Conservation (phyloP, 208 protist genomes). For the Crithidia expoeki region DNA sequence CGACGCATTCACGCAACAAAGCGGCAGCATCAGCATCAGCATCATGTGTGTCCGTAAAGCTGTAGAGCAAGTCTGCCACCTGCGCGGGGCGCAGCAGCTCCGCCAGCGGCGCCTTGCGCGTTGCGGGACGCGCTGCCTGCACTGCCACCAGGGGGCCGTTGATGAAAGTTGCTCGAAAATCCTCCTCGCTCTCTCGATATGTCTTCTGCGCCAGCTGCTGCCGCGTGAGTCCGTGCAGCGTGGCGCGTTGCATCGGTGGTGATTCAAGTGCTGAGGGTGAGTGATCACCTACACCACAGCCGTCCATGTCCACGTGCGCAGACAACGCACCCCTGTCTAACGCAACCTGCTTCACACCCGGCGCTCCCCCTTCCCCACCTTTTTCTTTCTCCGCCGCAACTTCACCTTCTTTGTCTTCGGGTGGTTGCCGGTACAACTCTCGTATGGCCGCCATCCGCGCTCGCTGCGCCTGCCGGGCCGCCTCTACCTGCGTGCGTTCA, state of each 20-base stretch:
- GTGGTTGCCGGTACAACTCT: constrained; percentile 17
- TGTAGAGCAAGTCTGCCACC: constrained; percentile 38
- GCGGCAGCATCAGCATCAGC: not conserved
- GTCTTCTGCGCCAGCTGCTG: constrained; percentile 37
- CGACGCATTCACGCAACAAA: too few relatives aligned
- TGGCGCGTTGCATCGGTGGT: not conserved
- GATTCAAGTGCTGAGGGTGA: not conserved
- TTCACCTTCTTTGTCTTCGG: not conserved
- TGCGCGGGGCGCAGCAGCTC: constrained; percentile 33
- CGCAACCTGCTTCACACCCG: too few relatives aligned
- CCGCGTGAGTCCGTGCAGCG: constrained; percentile 18
- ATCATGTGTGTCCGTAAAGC: not conserved
- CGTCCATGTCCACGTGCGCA: too few relatives aligned
- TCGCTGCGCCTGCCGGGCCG: constrained; percentile 9
- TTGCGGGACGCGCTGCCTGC: not conserved
- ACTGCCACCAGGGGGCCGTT: constrained; percentile 36
- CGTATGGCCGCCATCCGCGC: constrained; percentile 20
- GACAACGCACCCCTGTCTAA: not conserved
- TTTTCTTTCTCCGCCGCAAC: not conserved
- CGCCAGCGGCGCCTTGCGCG: constrained; percentile 4
- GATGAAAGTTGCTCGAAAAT: constrained; percentile 39
- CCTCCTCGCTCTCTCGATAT: constrained; percentile 30
- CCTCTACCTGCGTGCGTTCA: constrained; percentile 3
- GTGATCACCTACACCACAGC: too few relatives aligned
- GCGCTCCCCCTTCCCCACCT: not conserved